Evolutionary conservation across 805 yeast species (phyloP).

Genomic region (Myxozyma vanderwaltii): DNA sequence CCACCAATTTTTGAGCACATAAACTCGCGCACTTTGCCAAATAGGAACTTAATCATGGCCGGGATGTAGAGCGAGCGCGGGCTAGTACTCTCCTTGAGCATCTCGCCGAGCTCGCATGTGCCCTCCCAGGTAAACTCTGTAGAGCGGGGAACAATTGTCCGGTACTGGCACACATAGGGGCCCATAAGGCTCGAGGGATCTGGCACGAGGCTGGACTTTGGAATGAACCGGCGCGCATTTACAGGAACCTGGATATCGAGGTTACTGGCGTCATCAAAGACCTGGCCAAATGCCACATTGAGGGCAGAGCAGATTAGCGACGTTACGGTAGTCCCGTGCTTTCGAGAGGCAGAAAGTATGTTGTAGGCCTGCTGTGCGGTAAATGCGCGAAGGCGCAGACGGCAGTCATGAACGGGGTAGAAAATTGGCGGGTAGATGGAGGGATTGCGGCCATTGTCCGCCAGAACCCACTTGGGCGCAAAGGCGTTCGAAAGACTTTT

Average conservation of each 20-base stretch:
- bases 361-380: neutral
- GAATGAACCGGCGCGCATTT: slow-evolving; percentile 22
- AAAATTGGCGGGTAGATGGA: slow-evolving; percentile 2
- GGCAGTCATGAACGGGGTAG: neutral
- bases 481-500: neutral
- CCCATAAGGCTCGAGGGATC: slow-evolving; percentile 10
- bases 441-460: neutral
- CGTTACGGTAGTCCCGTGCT: slow-evolving; percentile 17
- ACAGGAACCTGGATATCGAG: slow-evolving; percentile 11
- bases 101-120: neutral
- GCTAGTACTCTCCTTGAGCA: slow-evolving; percentile 5
- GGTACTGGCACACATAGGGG: slow-evolving; percentile 10
- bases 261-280: slow-evolving; percentile 2
- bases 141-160: neutral
- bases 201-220: neutral
- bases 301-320: slow-evolving; percentile 2
- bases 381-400: neutral
- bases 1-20: slow-evolving; percentile 7
- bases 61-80: neutral
- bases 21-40: slow-evolving; percentile 10
- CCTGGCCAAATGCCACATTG: slow-evolving; percentile 1
- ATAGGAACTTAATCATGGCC: slow-evolving; percentile 11
- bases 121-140: slow-evolving; percentile 14
- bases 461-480: neutral
- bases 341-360: slow-evolving; percentile 7